Base-by-base conservation (phyloP, 1,284 basidiomycete genomes). In the Leccinum huronense region DNA sequence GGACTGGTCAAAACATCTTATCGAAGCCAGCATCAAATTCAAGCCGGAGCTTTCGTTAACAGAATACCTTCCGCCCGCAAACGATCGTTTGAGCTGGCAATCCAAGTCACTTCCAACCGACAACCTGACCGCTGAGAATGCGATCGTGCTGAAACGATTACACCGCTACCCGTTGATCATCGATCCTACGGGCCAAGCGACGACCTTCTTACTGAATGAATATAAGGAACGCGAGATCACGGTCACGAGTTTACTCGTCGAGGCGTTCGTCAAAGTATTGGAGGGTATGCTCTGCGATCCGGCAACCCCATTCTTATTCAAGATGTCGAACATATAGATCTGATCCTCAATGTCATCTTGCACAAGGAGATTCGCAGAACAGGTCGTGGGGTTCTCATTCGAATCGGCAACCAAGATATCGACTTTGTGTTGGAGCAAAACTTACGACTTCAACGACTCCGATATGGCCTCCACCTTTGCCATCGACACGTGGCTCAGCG, bases 141-240 rank as follows among this genome's bases (percentile, higher is more conserved):
- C 97, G 10, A 97, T 99, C 80, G 99, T 97, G 93, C 87, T 99
- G 75, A 96, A 97, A 76, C 90, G 95, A 57, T 98, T 97, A 86
- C 95, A 95, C 74, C 93, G 97, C 16, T 99, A 98, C 76, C 97
- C 97, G 3, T 86, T 99, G 61, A 94, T 99, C 69, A 95, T 99
- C 72, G 97, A 99, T 76, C 97, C 97, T 1, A 98, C 97, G 0
- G 97, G 97, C n/a, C 97, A 99, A 76, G 97, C 97, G 1, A 96
- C 95, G 0, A 85, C 88, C 2, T 99, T 97, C 86, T 79, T 99
- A 63, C 83, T 96, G 69, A 97, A 97, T 73, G 93, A 97, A 76
- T 97, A 97, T 83, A 92, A 90, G 77, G 93, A 96, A 61, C 89
- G 95, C 70, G 98, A 98, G 82, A 96, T 99, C 72, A 95, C 95